These are phyloP conservation scores for Neurospora sp. DNA, from an alignment of 495 filamentous ascomycete genomes.

Conservation along the genomic window DNA sequence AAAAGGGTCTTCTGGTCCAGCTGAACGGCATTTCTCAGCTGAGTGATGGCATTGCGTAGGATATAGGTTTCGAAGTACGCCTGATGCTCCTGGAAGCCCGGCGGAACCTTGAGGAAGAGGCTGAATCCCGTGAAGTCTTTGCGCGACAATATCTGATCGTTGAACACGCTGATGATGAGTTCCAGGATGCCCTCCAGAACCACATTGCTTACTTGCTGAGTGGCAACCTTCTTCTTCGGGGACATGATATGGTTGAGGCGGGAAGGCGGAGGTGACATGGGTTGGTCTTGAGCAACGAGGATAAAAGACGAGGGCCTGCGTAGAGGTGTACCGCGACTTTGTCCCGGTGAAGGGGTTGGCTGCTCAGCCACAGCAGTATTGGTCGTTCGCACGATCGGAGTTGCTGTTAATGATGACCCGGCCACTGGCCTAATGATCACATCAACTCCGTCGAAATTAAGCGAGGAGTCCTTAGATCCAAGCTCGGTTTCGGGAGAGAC, in stretches of 20 bases:
- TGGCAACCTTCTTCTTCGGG: conserved; percentile 40
- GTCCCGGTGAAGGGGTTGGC: conserved; percentile 23
- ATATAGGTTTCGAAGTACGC: conserved; percentile 91
- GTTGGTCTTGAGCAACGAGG: conserved; percentile 58
- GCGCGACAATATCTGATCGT: conserved; percentile 68
- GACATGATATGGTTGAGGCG: conserved; percentile 53
- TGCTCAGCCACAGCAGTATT: conserved; percentile 42
- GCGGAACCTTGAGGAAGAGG: conserved; percentile 78
- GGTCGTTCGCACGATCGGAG: conserved; percentile 63
- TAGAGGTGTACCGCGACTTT: conserved; percentile 44
- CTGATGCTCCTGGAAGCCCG: conserved; percentile 86
- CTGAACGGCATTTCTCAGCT: conserved; percentile 57
- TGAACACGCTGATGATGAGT: conserved; percentile 65
- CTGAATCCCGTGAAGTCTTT: conserved; percentile 90
- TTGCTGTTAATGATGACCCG: conserved; percentile 34
- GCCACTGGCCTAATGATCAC: conserved; percentile 69
- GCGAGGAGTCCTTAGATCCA: conserved; percentile 61
- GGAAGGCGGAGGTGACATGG: conserved; percentile 44
- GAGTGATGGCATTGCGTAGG: conserved; percentile 60
- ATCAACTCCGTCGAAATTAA: conserved; percentile 79
- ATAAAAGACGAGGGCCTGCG: conserved; percentile 83
- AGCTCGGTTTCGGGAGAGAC: conserved; percentile 76
- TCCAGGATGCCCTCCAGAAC: conserved; percentile 67
- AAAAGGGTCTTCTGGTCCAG: conserved; percentile 60
- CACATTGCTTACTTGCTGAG: conserved; percentile 49